Evolutionary conservation across 192 early-diverging fungal species (phyloP).

Genomic region (Entomortierella chlamydospora): DNA sequence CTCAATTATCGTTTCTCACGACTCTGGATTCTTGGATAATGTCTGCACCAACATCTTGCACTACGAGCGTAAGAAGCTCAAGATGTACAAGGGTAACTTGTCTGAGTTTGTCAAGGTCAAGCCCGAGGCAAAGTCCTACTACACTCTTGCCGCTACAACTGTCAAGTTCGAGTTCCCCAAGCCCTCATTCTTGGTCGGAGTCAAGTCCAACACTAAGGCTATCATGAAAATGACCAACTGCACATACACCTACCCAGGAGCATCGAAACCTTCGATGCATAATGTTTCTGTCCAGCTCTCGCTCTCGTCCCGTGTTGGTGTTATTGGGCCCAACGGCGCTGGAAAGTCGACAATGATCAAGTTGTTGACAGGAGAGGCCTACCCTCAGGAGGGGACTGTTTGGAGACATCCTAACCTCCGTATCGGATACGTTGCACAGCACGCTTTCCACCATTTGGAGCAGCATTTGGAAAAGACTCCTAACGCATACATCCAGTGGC

Average conservation of each 20-base stretch:
- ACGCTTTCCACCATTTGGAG: conserved; percentile 90
- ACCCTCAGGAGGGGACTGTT: conserved; percentile 75
- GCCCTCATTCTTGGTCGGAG: conserved; percentile 77
- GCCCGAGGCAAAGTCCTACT: conserved; percentile 84
- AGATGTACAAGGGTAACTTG: conserved; percentile 81
- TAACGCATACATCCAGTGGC: conserved; percentile 79
- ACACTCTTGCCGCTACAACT: conserved; percentile 72
- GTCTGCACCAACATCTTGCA: conserved; percentile 89
- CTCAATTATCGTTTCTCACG: conserved; percentile 88
- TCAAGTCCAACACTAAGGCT: conserved; percentile 79
- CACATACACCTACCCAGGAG: conserved; percentile 77
- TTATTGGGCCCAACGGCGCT: conserved; percentile 72
- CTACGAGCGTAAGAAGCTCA: conserved; percentile 86
- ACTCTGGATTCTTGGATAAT: conserved; percentile 85
- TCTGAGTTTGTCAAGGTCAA: conserved; percentile 82
- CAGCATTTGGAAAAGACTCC: conserved; percentile 74
- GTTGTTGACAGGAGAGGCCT: conserved; percentile 81
- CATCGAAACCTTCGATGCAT: conserved; percentile 67
- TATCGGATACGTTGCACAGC: conserved; percentile 87
- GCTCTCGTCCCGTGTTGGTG: conserved; percentile 81
- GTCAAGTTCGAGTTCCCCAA: conserved; percentile 80
- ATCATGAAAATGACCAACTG: conserved; percentile 81
- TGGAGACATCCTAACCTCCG: conserved; percentile 88
- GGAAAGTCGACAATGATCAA: conserved; percentile 69
- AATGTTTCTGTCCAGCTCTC: conserved; percentile 73